These are phyloP conservation scores for Rhipidocladum racemiflorum DNA, from an alignment of 176 grass and related monocot species.

Conservation along the genomic window DNA sequence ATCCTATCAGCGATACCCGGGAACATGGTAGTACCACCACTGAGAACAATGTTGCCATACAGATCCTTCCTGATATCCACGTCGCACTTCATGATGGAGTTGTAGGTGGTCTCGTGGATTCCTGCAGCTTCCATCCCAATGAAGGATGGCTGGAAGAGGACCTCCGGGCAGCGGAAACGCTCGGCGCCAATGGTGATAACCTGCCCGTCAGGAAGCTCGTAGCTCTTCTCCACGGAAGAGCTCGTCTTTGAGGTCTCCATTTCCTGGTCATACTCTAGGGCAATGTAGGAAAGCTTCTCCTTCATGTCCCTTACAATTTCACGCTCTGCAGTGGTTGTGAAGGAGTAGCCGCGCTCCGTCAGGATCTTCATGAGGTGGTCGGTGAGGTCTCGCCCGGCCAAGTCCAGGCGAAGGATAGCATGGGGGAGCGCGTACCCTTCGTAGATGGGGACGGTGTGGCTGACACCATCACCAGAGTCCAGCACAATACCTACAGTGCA, in stretches of 20 bases:
- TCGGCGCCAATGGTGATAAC: conserved; percentile 90
- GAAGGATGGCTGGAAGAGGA: conserved; percentile 95
- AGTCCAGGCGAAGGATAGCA: conserved; percentile 83
- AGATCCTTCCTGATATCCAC: conserved; percentile 97
- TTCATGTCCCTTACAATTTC: conserved; percentile 96
- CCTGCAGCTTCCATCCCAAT: conserved; percentile 95
- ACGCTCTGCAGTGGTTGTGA: conserved; percentile 90
- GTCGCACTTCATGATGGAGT: conserved; percentile 98
- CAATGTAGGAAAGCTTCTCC: conserved; percentile 88
- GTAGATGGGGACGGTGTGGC: conserved; percentile 93
- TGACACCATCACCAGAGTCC: conserved; percentile 90
- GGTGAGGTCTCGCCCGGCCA: conserved; percentile 85
- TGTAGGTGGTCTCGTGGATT: conserved; percentile 95
- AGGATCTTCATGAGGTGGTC: conserved; percentile 95
- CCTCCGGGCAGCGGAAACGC: conserved; percentile 96
- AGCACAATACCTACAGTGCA: neutral
- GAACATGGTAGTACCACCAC: conserved; percentile 93
- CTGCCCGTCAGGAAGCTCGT: conserved; percentile 84
- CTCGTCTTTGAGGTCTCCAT: conserved; percentile 75
- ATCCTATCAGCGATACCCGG: conserved; percentile 82
- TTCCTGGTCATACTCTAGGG: conserved; percentile 86
- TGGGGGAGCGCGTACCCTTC: conserved; percentile 91
- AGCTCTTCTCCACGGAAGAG: conserved; percentile 88
- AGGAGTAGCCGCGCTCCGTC: conserved; percentile 89
- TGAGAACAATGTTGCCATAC: conserved; percentile 88